Conservation (phyloP, 768 basidiomycete species). For the Candolleomyces efflorescens region DNA sequence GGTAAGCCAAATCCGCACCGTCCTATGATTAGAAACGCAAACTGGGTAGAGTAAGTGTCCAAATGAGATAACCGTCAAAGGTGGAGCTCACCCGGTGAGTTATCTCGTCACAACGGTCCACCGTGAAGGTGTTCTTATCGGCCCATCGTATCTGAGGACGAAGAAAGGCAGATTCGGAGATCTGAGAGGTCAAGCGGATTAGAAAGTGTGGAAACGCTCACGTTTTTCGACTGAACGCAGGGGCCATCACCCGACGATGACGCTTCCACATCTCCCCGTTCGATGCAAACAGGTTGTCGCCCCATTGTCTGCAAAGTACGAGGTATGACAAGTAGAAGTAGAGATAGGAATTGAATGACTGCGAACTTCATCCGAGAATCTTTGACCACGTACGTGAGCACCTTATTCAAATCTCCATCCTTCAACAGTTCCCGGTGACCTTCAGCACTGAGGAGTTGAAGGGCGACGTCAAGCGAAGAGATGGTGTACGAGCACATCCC, state of each 20-base stretch:
- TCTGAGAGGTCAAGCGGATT: too few relatives aligned
- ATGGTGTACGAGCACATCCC: not conserved
- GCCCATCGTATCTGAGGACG: not conserved
- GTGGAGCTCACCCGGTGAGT: too few relatives aligned
- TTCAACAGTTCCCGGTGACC: not conserved
- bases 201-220: too few relatives aligned
- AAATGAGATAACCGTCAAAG: too few relatives aligned
- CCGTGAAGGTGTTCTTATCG: not conserved
- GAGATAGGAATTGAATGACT: too few relatives aligned
- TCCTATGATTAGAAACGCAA: conserved; percentile 19
- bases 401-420: not conserved
- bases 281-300: conserved; percentile 7
- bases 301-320: conserved; percentile 10
- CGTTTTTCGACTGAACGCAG: conserved; percentile 9
- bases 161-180: too few relatives aligned
- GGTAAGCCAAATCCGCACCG: conserved; percentile 22
- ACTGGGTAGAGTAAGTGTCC: not conserved
- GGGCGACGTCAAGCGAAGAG: not conserved
- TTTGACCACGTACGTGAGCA: not conserved
- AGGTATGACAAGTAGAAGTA: too few relatives aligned
- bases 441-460: not conserved
- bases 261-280: conserved; percentile 9
- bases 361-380: too few relatives aligned
- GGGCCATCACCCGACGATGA: conserved; percentile 8
- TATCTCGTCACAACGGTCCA: not conserved